Conservation (phyloP, 345 rosid species). For the Crucihimalaya himalaica region DNA sequence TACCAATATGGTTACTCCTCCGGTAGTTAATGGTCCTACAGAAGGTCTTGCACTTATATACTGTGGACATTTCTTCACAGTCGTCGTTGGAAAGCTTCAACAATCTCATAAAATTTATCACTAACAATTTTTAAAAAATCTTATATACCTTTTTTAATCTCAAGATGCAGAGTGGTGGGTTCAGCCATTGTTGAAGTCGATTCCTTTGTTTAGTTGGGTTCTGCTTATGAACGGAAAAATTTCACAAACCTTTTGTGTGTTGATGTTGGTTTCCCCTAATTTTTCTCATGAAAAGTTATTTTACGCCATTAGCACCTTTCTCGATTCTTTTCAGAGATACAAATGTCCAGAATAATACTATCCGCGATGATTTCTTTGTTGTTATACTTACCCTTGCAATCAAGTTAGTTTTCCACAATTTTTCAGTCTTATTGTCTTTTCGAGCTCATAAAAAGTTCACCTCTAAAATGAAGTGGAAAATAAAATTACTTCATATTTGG, state of each 20-base stretch:
- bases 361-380: constrained; percentile 64
- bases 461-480: too few relatives aligned
- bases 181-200: too few relatives aligned
- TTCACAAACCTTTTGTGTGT: background rate
- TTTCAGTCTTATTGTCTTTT: background rate
- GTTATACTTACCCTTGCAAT: constrained; percentile 76
- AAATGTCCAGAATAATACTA: constrained; percentile 59
- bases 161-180: constrained; percentile 97
- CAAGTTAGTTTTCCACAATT: constrained; percentile 59
- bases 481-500: too few relatives aligned
- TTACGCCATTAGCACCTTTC: background rate
- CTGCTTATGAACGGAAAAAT: constrained; percentile 67
- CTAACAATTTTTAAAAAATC: background rate
- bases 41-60: constrained; percentile 95
- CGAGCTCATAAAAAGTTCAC: background rate
- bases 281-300: background rate
- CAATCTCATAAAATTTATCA: background rate
- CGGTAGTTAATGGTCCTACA: constrained; percentile 93
- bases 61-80: constrained; percentile 72
- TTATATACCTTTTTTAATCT: constrained; percentile 11
- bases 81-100: constrained; percentile 73
- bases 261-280: background rate
- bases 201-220: constrained; percentile 88
- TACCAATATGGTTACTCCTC: constrained; percentile 88
- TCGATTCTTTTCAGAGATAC: constrained; percentile 52